Evolutionary conservation across 2,329 filamentous ascomycete genomes (phyloP), one percentile per base, ranked within the genome.

Genomic region (Colletotrichum tofieldiae): DNA sequence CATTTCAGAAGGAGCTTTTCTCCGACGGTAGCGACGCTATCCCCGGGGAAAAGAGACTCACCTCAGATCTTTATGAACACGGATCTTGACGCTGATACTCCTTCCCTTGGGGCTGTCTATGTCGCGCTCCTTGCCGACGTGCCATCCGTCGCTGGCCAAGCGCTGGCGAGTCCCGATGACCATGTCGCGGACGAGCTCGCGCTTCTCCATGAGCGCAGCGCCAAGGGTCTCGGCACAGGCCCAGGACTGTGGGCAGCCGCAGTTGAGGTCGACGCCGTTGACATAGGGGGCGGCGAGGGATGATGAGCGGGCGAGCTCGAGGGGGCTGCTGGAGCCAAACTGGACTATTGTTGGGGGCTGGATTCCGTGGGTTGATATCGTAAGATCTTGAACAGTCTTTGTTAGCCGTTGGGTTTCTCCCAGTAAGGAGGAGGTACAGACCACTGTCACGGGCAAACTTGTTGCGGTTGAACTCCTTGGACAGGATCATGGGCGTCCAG

Each of bases 171-270:
- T 90, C 71, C 87, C 87, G 37, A 85, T 78, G 0, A 93, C 87
- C 86, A 93, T 92, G 71, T 90, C 87, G 4, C 89, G 86, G n/a
- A 93, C 92, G 4, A 92, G 84, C 75, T 90, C 89, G 11, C 90
- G 87, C 61, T 86, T 83, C 55, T 89, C 86, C 91, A 93, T 93
- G 43, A 94, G 83, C n/a, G 90, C 90, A 5, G 92, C 92, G 6
- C 92, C 92, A 3, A 94, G 84, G 1, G 85, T 89, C 79, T 92
- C 90, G 52, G 91, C 88, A 76, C 92, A 92, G 0, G 92, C 92
- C 92, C 92, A 93, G 7, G 88, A 89, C 80, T 94, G 92, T 9
- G 92, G 92, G 77, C 92, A 94, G 14, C 92, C 92, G 79, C 92
- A 94, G 82, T 93, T 93, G 51, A 93, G 84, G 76, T 93, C 91